Conservation (phyloP, 2,329 filamentous ascomycete species). For the Fusarium oxysporum region DNA sequence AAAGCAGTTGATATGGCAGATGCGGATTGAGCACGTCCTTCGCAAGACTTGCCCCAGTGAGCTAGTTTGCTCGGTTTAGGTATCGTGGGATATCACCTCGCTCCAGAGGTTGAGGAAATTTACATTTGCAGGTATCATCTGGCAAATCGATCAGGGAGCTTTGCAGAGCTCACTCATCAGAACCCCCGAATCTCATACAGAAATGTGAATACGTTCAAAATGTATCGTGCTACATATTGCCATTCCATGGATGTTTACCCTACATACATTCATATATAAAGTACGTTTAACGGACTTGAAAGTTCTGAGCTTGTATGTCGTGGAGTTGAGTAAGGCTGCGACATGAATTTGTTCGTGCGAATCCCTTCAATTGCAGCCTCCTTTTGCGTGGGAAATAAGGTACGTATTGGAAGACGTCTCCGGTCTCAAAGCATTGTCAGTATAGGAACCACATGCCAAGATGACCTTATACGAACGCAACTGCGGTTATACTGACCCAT, state of each 20-base stretch:
- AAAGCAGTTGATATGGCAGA: slow-evolving; percentile 11
- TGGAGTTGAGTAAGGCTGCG: not conserved
- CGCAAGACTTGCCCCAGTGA: slow-evolving; percentile 11
- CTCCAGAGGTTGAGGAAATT: not conserved
- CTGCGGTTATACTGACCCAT: not conserved
- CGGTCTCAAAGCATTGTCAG: not conserved
- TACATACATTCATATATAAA: not conserved
- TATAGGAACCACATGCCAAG: not conserved
- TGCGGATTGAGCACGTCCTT: slow-evolving; percentile 9
- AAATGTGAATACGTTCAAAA: not conserved
- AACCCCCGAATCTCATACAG: not conserved
- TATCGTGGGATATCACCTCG: not conserved
- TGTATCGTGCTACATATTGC: not conserved
- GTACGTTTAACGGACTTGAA: not conserved
- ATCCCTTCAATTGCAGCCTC: not conserved
- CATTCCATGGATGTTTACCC: not conserved
- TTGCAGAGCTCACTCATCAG: not conserved
- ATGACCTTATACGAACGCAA: no score
- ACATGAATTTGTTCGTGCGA: not conserved
- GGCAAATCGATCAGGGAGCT: not conserved
- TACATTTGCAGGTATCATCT: not conserved
- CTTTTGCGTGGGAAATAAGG: not conserved
- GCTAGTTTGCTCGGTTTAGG: not conserved
- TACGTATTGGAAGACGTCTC: not conserved
- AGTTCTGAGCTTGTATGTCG: not conserved